phyloP scores from a whole-genome alignment of 2,329 filamentous ascomycete genomes.

The Emmonsia crescens region DNA sequence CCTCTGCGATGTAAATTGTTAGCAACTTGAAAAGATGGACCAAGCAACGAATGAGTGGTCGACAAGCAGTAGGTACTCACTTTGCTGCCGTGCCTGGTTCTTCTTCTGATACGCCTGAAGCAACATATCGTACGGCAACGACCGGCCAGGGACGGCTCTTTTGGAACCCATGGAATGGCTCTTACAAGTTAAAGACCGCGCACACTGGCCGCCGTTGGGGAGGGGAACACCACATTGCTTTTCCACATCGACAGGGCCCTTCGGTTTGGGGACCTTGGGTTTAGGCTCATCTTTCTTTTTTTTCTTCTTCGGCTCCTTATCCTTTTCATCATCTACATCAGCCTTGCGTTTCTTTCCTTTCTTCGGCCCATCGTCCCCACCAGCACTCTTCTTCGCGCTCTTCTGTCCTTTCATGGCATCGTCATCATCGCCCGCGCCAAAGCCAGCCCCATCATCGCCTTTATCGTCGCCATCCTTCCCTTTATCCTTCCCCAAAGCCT shows the following conservation, averaged over 20 bases:
- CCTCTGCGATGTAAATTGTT: constrained; percentile 47
- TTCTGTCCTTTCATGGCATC: constrained; percentile 50
- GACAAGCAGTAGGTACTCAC: constrained; percentile 41
- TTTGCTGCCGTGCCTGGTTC: constrained; percentile 96
- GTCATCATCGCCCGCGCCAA: constrained; percentile 7
- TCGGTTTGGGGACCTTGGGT: constrained; percentile 70
- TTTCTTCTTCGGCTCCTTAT: constrained; percentile 76
- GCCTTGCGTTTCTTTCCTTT: constrained; percentile 72
- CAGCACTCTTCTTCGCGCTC: constrained; percentile 51
- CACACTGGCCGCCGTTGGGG: constrained; percentile 76
- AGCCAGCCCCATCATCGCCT: constrained; percentile 24
- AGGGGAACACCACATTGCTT: constrained; percentile 83
- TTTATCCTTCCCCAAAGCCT: constrained; percentile 36
- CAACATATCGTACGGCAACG: constrained; percentile 84
- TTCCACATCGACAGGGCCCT: constrained; percentile 89
- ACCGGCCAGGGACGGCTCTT: constrained; percentile 73
- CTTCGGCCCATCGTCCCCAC: constrained; percentile 45
- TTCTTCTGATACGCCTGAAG: constrained; percentile 88
- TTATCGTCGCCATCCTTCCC: constrained; percentile 35
- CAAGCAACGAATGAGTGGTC: neutral
- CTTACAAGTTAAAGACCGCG: constrained; percentile 83
- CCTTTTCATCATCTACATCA: constrained; percentile 53
- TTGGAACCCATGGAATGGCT: constrained; percentile 94
- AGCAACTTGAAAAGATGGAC: neutral
- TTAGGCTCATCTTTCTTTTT: constrained; percentile 94